These are phyloP conservation scores for Colletotrichum sp. DNA, from an alignment of 2,329 filamentous ascomycete genomes.

Conservation along the genomic window DNA sequence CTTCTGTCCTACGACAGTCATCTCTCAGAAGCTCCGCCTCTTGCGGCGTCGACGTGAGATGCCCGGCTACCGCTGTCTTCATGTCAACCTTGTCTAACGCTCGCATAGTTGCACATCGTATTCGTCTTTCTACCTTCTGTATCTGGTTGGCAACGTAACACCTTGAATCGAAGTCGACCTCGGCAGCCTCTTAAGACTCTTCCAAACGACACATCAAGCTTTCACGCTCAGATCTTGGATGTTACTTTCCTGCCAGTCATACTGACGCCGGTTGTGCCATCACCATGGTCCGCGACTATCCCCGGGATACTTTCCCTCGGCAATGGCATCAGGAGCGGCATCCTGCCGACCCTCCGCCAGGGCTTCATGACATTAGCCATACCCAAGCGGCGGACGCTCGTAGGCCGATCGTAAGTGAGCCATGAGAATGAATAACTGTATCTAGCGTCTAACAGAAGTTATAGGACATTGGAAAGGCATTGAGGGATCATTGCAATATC, in stretches of 20 bases:
- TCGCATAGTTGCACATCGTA: constrained; percentile 17
- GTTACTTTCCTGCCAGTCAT: not conserved
- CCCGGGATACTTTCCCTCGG: constrained; percentile 42
- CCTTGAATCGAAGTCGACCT: not conserved
- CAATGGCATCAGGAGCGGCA: constrained; percentile 34
- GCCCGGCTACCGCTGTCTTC: not conserved
- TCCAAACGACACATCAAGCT: not conserved
- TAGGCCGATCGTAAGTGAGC: constrained; percentile 17
- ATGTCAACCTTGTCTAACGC: constrained; percentile 5
- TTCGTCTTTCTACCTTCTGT: not conserved
- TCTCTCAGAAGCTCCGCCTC: not conserved
- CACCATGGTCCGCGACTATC: constrained; percentile 46
- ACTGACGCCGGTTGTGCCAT: not conserved
- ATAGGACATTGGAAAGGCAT: constrained; percentile 55
- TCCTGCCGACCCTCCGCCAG: constrained; percentile 22
- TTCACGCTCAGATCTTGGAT: not conserved
- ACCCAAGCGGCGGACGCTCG: constrained; percentile 18
- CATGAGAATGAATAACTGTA: not conserved
- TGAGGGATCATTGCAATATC: constrained; percentile 58
- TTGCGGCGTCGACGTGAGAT: not conserved
- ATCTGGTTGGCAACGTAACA: not conserved
- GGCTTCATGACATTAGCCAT: constrained; percentile 16
- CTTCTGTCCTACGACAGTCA: not conserved
- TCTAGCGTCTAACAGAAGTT: not conserved
- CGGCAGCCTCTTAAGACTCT: not conserved